Evolutionary conservation across 371 early-diverging fungal genomes (phyloP).

Genomic region (Neoconidiobolus thromboides): DNA sequence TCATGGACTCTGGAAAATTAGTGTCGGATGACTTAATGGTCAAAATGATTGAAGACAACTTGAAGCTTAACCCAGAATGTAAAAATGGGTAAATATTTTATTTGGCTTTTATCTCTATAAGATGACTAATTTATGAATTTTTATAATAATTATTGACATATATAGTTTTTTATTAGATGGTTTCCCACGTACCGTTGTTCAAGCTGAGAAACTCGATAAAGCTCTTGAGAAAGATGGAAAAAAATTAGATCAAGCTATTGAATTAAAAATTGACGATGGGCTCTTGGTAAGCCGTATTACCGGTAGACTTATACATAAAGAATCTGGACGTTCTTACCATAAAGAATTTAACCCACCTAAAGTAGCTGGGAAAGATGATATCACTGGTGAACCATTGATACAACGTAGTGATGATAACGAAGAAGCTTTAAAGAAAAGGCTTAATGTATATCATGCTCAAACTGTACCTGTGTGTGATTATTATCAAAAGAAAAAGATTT

Average conservation of each 20-base stretch:
- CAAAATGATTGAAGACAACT: constrained; percentile 86
- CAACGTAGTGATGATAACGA: constrained; percentile 97
- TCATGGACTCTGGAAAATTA: constrained; percentile 95
- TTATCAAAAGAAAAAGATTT: constrained; percentile 85
- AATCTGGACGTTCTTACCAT: constrained; percentile 95
- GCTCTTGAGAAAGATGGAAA: constrained; percentile 72
- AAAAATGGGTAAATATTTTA: constrained; percentile 46
- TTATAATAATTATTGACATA: neutral
- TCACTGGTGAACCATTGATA: constrained; percentile 92
- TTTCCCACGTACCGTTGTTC: constrained; percentile 97
- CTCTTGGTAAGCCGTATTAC: constrained; percentile 90
- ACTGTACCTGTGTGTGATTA: constrained; percentile 94
- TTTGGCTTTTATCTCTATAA: constrained; percentile 1
- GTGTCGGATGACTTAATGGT: constrained; percentile 98
- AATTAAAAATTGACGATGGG: constrained; percentile 82
- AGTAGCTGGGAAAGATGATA: constrained; percentile 74
- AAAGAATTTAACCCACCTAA: constrained; percentile 92
- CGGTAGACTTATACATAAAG: constrained; percentile 84
- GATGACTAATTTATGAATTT: neutral
- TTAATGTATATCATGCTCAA: constrained; percentile 84
- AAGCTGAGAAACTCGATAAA: constrained; percentile 94
- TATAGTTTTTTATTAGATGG: constrained; percentile 97
- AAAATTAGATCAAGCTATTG: constrained; percentile 78
- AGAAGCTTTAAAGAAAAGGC: constrained; percentile 80
- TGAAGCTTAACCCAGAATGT: constrained; percentile 80